phyloP scores from a whole-genome alignment of 1,284 basidiomycete species.

The Ganoderma lucidum region DNA sequence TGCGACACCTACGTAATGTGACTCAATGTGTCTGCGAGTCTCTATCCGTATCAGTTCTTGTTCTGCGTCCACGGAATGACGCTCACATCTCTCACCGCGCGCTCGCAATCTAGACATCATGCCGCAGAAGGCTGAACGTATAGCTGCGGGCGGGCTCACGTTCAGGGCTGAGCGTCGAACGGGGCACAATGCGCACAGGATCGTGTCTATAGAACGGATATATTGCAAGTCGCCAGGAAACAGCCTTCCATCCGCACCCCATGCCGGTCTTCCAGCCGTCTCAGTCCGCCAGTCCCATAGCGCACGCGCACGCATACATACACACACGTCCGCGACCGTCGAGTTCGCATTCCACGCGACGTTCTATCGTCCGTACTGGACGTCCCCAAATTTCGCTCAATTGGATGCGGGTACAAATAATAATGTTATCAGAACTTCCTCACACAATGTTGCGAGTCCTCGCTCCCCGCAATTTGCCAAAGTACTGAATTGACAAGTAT shows the following conservation, averaged over 20 bases:
- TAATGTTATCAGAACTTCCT: constrained; percentile 1
- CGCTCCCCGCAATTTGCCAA: neutral
- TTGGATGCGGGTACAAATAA: neutral
- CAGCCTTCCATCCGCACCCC: constrained; percentile 1
- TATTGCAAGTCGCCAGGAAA: constrained; percentile 6
- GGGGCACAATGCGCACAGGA: neutral
- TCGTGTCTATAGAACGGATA: constrained; percentile 4
- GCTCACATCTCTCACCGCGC: constrained; percentile 1
- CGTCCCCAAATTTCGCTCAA: neutral
- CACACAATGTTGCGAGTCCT: too few relatives aligned
- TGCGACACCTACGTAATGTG: neutral
- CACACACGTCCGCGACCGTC: constrained; percentile 2
- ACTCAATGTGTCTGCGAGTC: neutral
- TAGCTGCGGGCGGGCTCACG: neutral
- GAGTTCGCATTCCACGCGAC: neutral
- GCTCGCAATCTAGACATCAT: neutral
- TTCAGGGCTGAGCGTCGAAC: neutral
- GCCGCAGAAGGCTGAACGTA: neutral
- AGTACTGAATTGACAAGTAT: neutral
- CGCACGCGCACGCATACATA: neutral
- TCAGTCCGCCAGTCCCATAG: neutral
- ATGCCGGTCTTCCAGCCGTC: neutral
- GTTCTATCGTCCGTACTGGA: neutral
- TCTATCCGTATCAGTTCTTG: neutral
- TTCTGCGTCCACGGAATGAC: neutral